These are phyloP conservation scores for Arxiozyma slooffiae DNA, from an alignment of 1,139 yeast species.

Conservation along the genomic window DNA sequence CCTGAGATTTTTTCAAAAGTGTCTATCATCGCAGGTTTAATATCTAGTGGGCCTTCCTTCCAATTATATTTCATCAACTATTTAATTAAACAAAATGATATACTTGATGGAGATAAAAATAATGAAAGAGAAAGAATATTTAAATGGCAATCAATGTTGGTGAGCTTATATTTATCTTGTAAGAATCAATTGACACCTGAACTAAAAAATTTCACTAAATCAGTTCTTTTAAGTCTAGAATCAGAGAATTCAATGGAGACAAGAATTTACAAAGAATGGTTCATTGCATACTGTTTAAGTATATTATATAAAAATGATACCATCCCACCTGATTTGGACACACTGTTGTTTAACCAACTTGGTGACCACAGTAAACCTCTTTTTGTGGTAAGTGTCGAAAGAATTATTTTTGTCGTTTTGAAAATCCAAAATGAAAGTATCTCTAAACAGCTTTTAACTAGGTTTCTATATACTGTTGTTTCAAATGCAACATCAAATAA, in stretches of 20 bases:
- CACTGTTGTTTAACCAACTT: slow-evolving; percentile 23
- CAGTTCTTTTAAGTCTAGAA: slow-evolving; percentile 31
- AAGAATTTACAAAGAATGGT: slow-evolving; percentile 73
- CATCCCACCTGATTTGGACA: slow-evolving; percentile 27
- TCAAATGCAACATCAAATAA: slow-evolving; percentile 77
- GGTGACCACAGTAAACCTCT: slow-evolving; percentile 40
- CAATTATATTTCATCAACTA: slow-evolving; percentile 36
- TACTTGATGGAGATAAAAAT: slow-evolving; percentile 48
- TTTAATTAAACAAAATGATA: slow-evolving; percentile 35
- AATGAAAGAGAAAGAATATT: slow-evolving; percentile 62
- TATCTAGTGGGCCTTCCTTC: slow-evolving; percentile 32
- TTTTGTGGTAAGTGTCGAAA: slow-evolving; percentile 48
- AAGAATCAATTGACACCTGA: slow-evolving; percentile 24
- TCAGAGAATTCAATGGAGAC: slow-evolving; percentile 63
- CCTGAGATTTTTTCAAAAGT: slow-evolving; percentile 51
- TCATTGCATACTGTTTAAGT: slow-evolving; percentile 39
- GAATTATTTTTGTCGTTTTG: slow-evolving; percentile 47
- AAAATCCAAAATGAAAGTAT: slow-evolving; percentile 33
- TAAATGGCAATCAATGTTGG: slow-evolving; percentile 44
- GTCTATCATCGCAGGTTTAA: slow-evolving; percentile 39
- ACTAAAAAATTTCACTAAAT: slow-evolving; percentile 2
- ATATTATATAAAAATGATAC: slow-evolving; percentile 23
- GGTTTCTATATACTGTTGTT: slow-evolving; percentile 35
- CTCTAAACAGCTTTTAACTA: slow-evolving; percentile 19
- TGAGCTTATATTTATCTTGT: slow-evolving; percentile 1